Conservation (phyloP, 345 rosid genomes). For the Abelmoschus esculentus region DNA sequence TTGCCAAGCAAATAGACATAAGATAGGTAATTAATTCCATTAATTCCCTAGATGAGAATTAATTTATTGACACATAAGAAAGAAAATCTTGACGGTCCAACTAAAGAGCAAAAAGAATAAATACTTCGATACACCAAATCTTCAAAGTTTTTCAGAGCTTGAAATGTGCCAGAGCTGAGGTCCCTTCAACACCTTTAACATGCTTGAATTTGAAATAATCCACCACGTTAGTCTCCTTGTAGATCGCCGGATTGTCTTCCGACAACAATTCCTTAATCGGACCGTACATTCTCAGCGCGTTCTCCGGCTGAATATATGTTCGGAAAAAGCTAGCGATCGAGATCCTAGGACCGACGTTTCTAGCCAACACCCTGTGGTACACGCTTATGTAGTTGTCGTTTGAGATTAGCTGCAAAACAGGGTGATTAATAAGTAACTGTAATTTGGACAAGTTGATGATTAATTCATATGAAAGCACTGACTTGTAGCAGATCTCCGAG, state of each 20-base stretch:
- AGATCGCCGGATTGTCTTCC: conserved; percentile 8
- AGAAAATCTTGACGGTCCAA: too few relatives aligned
- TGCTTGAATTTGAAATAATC: conserved; percentile 5
- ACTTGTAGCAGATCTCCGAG: conserved; percentile 50
- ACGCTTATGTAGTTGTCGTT: conserved; percentile 36
- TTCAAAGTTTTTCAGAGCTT: neutral
- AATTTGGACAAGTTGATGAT: neutral
- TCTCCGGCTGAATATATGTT: neutral
- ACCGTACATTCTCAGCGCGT: conserved; percentile 17
- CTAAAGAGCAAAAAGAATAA: too few relatives aligned
- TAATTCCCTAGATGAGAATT: too few relatives aligned
- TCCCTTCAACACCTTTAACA: conserved; percentile 2
- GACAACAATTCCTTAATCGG: conserved; percentile 22
- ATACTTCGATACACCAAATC: too few relatives aligned
- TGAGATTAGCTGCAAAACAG: conserved; percentile 31
- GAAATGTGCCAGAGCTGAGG: conserved; percentile 7
- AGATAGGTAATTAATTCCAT: too few relatives aligned
- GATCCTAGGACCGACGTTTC: conserved; percentile 26
- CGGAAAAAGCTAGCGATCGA: conserved; percentile 30
- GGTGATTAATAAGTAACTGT: conserved; percentile 2
- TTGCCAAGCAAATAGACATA: too few relatives aligned
- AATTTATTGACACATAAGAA: too few relatives aligned
- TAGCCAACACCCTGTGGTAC: conserved; percentile 41
- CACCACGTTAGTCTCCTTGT: conserved; percentile 6
- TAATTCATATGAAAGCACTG: neutral